These are phyloP conservation scores for Monosporozyma yasuniensis DNA, from an alignment of 805 yeast genomes.

Conservation along the genomic window DNA sequence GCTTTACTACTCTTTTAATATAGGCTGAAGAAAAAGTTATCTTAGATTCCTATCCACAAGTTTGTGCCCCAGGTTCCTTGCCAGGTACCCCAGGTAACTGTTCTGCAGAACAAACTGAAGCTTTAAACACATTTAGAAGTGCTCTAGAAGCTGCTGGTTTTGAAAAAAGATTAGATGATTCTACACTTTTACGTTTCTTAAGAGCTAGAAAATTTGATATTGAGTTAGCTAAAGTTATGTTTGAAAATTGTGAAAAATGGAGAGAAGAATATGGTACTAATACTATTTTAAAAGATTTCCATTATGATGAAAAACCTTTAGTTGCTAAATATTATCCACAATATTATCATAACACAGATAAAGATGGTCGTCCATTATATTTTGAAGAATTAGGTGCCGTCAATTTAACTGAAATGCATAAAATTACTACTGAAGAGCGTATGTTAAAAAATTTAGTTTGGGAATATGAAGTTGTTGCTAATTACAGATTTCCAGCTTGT, in stretches of 20 bases:
- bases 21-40: constrained; percentile 21
- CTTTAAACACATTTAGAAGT: constrained; percentile 49
- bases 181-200: constrained; percentile 73
- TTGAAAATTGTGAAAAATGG: constrained; percentile 82
- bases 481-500: constrained; percentile 85
- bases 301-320: constrained; percentile 83
- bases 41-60: constrained; percentile 60
- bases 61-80: constrained; percentile 48
- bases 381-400: constrained; percentile 90
- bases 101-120: constrained; percentile 55
- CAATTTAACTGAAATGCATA: constrained; percentile 82
- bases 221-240: constrained; percentile 72
- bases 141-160: constrained; percentile 56
- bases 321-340: constrained; percentile 92
- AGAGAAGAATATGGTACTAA: constrained; percentile 78
- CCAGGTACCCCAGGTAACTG: constrained; percentile 79
- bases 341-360: constrained; percentile 94
- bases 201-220: constrained; percentile 94
- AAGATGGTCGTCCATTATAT: constrained; percentile 94
- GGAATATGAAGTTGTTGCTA: constrained; percentile 91
- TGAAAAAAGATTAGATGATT: constrained; percentile 76
- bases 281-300: constrained; percentile 78
- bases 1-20: neutral
- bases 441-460: constrained; percentile 93
- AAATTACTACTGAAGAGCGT: constrained; percentile 89